phyloP scores from a whole-genome alignment of 768 basidiomycete genomes.

The Psilocybe cyanescens region DNA sequence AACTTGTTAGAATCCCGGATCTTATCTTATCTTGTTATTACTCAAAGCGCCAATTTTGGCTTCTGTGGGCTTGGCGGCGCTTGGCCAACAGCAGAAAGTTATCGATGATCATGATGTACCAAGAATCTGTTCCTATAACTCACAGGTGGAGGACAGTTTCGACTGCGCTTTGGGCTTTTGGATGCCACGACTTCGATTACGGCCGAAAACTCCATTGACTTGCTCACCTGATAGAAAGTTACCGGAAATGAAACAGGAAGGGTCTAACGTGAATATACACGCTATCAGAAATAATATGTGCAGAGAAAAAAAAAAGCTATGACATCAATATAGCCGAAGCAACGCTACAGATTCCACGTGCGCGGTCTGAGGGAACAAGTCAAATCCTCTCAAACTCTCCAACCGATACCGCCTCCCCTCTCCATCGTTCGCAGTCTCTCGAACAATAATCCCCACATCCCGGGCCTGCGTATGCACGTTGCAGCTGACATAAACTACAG shows the following conservation, averaged over 20 bases:
- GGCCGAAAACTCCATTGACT: not conserved
- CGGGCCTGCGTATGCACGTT: slow-evolving; percentile 94
- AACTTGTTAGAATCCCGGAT: slow-evolving; percentile 3
- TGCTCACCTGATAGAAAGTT: not conserved
- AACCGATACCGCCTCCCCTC: slow-evolving; percentile 64
- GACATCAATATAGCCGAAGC: slow-evolving; percentile 45
- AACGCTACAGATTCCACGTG: slow-evolving; percentile 89
- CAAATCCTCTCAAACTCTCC: slow-evolving; percentile 87
- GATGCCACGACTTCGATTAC: not conserved
- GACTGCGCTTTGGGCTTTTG: not conserved
- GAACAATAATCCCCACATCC: slow-evolving; percentile 79
- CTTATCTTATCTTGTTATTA: slow-evolving; percentile 13
- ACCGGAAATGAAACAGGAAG: not conserved
- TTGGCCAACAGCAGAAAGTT: not conserved
- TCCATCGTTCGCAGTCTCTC: slow-evolving; percentile 40
- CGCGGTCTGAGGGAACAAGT: slow-evolving; percentile 95
- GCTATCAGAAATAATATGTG: not conserved
- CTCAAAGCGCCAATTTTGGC: not conserved
- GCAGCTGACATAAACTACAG: slow-evolving; percentile 91
- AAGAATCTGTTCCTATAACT: not conserved
- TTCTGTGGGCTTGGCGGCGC: not conserved
- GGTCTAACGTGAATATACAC: not conserved
- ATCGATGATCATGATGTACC: too few species aligned
- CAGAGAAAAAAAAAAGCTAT: not conserved
- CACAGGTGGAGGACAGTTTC: not conserved